Evolutionary conservation across 2,329 filamentous ascomycete species (phyloP).

Genomic region (Fusarium camptoceras): DNA sequence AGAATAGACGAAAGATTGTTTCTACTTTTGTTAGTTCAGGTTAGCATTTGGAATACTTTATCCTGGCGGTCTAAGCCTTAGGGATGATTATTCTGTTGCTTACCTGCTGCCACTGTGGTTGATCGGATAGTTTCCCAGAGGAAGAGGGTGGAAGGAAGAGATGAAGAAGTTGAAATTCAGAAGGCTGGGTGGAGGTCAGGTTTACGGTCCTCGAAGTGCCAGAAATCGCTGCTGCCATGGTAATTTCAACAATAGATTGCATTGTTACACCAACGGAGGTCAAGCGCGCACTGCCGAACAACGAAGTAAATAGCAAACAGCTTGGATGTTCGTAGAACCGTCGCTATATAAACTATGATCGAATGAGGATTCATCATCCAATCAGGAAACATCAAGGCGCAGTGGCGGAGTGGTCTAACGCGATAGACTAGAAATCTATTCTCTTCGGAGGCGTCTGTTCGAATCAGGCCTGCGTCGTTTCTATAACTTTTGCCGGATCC

Average conservation of each 20-base stretch:
- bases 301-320: background rate
- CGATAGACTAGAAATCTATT: constrained; percentile 15
- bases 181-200: background rate
- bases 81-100: background rate
- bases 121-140: background rate
- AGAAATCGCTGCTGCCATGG: background rate
- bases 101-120: background rate
- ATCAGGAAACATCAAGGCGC: constrained; percentile 1
- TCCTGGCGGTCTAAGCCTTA: accelerated
- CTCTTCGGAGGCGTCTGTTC: constrained; percentile 15
- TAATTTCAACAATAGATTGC: background rate
- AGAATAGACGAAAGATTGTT: background rate
- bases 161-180: background rate
- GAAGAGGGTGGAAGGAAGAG: background rate
- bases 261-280: background rate
- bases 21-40: accelerated
- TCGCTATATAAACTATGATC: background rate
- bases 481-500: background rate
- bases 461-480: constrained; percentile 16
- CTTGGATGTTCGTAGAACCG: background rate
- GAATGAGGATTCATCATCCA: background rate
- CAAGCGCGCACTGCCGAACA: background rate
- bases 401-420: constrained; percentile 9
- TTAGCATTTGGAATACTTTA: accelerated
- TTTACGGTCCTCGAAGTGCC: background rate